These are phyloP conservation scores for Rhodofomes roseus DNA, from an alignment of 1,284 basidiomycete genomes.

Conservation along the genomic window DNA sequence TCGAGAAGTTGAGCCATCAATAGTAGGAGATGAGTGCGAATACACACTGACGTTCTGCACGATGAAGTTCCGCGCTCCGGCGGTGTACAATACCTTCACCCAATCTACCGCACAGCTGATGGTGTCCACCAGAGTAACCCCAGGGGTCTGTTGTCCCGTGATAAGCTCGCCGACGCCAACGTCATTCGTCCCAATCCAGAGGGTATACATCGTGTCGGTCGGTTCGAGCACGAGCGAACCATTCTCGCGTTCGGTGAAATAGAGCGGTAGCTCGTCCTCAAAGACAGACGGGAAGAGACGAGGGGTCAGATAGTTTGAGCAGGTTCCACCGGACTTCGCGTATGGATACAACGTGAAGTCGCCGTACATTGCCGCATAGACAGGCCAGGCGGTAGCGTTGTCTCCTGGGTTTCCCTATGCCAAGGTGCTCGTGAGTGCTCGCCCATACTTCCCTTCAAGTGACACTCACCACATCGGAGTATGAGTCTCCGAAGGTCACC, in stretches of 20 bases:
- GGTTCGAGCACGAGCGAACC: slow-evolving; percentile 22
- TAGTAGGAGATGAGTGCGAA: neutral
- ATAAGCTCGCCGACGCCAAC: slow-evolving; percentile 34
- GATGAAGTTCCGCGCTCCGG: slow-evolving; percentile 40
- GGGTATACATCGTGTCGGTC: slow-evolving; percentile 37
- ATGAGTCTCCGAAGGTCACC: slow-evolving; percentile 46
- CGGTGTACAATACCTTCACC: slow-evolving; percentile 33
- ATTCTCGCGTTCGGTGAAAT: slow-evolving; percentile 26
- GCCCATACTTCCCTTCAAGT: neutral
- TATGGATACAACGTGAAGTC: slow-evolving; percentile 33
- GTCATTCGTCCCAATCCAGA: slow-evolving; percentile 48
- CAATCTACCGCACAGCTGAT: slow-evolving; percentile 36
- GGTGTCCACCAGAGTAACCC: slow-evolving; percentile 37
- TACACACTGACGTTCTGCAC: slow-evolving; percentile 37
- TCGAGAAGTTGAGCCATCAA: neutral
- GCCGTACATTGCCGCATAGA: slow-evolving; percentile 34
- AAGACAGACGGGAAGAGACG: slow-evolving; percentile 34
- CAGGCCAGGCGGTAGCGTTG: slow-evolving; percentile 35
- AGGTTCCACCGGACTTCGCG: slow-evolving; percentile 38
- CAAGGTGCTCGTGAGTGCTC: neutral
- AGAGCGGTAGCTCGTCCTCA: slow-evolving; percentile 33
- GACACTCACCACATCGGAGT: slow-evolving; percentile 33
- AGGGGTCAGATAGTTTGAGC: slow-evolving; percentile 37
- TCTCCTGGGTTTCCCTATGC: slow-evolving; percentile 16
- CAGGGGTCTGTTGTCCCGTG: slow-evolving; percentile 26